Percentiles rank a stretch among this genome's conserved stretches.
phyloP scores from a whole-genome alignment of 2,329 filamentous ascomycete genomes.

The Microsporum ferrugineum region DNA sequence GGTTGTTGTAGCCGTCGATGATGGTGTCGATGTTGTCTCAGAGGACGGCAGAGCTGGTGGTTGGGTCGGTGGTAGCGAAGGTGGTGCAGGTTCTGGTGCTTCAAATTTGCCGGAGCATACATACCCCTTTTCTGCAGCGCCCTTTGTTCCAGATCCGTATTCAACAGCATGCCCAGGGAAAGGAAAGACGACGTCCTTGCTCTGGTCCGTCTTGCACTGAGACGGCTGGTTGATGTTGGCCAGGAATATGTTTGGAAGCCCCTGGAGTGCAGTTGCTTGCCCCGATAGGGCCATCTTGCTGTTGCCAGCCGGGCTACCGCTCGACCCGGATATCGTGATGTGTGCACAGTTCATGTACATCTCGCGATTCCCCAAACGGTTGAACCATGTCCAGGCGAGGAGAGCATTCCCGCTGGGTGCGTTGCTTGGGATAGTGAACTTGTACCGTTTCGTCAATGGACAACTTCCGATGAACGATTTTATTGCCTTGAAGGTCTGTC shows the following conservation, averaged over 20 bases:
- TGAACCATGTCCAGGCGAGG: constrained; percentile 70
- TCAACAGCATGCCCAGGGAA: constrained; percentile 11
- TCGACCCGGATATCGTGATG: constrained; percentile 45
- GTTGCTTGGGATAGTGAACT: constrained; percentile 56
- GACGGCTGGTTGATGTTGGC: constrained; percentile 9
- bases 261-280: constrained; percentile 3
- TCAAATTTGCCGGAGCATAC: neutral
- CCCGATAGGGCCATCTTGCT: neutral
- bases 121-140: constrained; percentile 1
- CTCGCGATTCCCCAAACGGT: constrained; percentile 43
- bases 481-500: constrained; percentile 57
- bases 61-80: neutral
- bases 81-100: neutral
- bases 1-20: neutral
- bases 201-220: constrained; percentile 9
- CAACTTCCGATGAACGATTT: constrained; percentile 51
- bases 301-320: neutral
- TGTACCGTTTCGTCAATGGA: constrained; percentile 43
- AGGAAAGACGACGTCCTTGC: constrained; percentile 10
- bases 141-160: constrained; percentile 6
- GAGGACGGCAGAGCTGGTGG: neutral
- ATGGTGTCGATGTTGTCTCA: neutral
- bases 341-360: constrained; percentile 72
- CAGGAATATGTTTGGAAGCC: constrained; percentile 9
- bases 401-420: constrained; percentile 50